A percentile compares a stretch with the other conserved stretches of the same genome.
Evolutionary conservation across 208 protist species (phyloP).

Genomic region (Naegleria fowleri): DNA sequence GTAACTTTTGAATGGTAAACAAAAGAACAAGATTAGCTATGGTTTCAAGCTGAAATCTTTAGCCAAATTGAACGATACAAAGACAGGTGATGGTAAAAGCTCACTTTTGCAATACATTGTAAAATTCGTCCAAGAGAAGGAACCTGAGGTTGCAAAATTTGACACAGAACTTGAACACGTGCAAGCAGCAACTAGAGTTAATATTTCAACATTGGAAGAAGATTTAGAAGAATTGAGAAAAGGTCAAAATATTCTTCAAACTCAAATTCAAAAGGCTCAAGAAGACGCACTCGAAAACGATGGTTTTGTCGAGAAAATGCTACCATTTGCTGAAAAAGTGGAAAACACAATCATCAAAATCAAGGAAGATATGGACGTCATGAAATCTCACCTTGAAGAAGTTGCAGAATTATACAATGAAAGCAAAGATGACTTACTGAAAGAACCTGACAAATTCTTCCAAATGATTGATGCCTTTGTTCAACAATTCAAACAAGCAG

Average conservation of each 20-base stretch:
- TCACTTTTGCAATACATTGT: neutral
- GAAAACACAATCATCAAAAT: neutral
- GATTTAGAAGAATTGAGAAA: neutral
- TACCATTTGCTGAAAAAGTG: neutral
- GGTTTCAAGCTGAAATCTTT: constrained; percentile 33
- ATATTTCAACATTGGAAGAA: neutral
- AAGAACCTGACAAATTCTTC: constrained; percentile 17
- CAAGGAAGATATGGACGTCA: neutral
- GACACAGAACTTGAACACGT: neutral
- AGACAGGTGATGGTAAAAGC: neutral
- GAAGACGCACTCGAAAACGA: neutral
- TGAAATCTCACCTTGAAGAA: neutral
- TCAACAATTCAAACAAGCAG: constrained; percentile 6
- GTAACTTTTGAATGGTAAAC: constrained; percentile 37
- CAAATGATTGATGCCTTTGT: constrained; percentile 17
- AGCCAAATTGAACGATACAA: constrained; percentile 25
- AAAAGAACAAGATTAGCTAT: constrained; percentile 18
- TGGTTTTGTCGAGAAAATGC: neutral
- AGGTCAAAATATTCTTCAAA: neutral
- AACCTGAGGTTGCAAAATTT: neutral
- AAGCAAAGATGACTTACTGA: neutral
- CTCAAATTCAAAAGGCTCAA: neutral
- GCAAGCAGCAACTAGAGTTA: neutral
- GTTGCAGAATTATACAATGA: constrained; percentile 8
- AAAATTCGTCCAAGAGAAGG: neutral